Evolutionary conservation across 2,329 filamentous ascomycete species (phyloP), one percentile per base, ranked within the genome.

Genomic region (Thelonectria rubi): DNA sequence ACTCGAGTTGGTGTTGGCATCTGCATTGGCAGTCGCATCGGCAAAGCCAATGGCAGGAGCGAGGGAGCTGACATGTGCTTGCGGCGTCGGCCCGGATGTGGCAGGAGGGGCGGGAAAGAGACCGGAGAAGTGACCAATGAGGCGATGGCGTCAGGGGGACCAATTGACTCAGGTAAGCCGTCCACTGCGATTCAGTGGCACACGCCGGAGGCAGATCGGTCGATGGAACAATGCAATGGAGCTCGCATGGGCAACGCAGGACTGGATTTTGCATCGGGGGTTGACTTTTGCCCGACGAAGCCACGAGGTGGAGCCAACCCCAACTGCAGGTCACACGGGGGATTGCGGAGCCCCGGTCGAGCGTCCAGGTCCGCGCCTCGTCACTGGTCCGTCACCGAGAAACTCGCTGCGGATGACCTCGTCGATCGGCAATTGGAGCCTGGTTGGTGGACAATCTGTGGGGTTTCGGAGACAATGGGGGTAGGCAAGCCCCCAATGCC

Each of bases 321-420:
- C 69, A 71, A 69, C 65, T 66, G 64, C 62, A 68, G 69, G 69
- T 71, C 69, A 71, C 60, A 65, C 65, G 65, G 67, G 65, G 66
- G 30, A 53, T 40, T 70, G 66, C 68, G 68, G 69, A 71, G 68
- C 68, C 65, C 65, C 67, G 60, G 65, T 64, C 62, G 52, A 62
- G 42, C 18, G 20, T 56, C 65, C 64, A 53, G 63, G 9, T 14
- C 14, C 8, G 34, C 12, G 34, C 2, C 39, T n/a, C 10, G 39
- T 42, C 39, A 17, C 39, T 30, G 26, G 48, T 26, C 46, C 45
- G 49, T 42, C 14, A 42, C 39, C 39, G 17, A 42, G 39, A 42
- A 42, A 17, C 39, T 17, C 15, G 17, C 39, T 42, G 42, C 7
- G 5, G 42, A 37, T 37, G 34, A 17, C 32, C 47, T 30, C 48